Percentiles rank a stretch among this genome's conserved stretches.
phyloP scores from a whole-genome alignment of 257 asterid genomes.

The Gardenia jasminoides region DNA sequence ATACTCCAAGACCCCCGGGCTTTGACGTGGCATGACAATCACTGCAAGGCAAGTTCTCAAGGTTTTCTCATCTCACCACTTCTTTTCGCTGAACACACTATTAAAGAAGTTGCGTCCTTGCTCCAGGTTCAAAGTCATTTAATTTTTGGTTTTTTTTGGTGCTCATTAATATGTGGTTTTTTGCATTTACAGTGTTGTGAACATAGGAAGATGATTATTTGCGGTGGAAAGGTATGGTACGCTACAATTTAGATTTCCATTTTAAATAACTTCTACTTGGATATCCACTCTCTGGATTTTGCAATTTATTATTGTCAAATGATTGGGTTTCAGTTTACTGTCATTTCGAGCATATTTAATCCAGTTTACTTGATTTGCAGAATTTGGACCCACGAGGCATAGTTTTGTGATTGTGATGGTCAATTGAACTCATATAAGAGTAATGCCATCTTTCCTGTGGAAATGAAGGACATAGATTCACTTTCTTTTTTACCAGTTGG shows the following conservation, averaged over 20 bases:
- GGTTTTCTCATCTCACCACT: neutral
- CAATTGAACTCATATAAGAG: no score
- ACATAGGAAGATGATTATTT: constrained; percentile 44
- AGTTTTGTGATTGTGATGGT: neutral
- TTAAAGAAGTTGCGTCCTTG: neutral
- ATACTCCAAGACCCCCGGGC: constrained; percentile 5
- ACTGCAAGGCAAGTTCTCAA: constrained; percentile 23
- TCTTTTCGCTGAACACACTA: constrained; percentile 1
- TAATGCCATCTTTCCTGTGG: neutral
- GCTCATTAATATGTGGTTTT: no score
- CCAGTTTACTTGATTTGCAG: neutral
- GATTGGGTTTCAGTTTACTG: no score
- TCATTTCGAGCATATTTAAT: neutral
- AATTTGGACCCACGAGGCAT: neutral
- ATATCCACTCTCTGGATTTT: neutral
- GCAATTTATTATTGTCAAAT: neutral
- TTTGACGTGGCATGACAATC: constrained; percentile 5
- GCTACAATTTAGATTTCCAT: neutral
- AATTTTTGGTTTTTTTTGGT: neutral
- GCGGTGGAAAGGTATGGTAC: constrained; percentile 67
- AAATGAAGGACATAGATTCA: neutral
- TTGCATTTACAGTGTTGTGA: constrained; percentile 22
- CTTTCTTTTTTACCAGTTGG: no score
- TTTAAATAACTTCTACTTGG: neutral
- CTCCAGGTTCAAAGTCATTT: neutral